Evolutionary conservation across 768 basidiomycete genomes (phyloP).

Genomic region (Leucocoprinus leucothites): DNA sequence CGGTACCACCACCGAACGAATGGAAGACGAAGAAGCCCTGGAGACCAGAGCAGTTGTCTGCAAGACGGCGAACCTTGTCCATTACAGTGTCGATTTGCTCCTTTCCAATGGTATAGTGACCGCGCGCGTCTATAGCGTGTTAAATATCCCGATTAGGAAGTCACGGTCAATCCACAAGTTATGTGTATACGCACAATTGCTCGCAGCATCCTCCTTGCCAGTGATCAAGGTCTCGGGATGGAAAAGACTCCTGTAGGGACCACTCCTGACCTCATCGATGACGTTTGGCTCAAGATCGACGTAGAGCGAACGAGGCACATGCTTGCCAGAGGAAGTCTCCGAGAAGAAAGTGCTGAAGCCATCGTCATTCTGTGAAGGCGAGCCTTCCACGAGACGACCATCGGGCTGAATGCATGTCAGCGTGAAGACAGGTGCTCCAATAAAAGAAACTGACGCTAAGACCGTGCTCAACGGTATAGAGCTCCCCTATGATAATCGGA

Average conservation of each 20-base stretch:
- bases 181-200: constrained; percentile 72
- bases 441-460: constrained; percentile 68
- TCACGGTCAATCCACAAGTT: background rate
- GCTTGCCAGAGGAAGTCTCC: constrained; percentile 94
- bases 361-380: constrained; percentile 72
- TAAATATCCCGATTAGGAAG: constrained; percentile 7
- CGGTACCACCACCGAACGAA: constrained; percentile 99
- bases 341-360: constrained; percentile 99
- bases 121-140: constrained; percentile 77
- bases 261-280: constrained; percentile 95
- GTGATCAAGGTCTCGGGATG: constrained; percentile 98
- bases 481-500: constrained; percentile 71
- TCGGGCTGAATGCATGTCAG: constrained; percentile 66
- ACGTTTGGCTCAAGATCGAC: constrained; percentile 97
- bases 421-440: constrained; percentile 11
- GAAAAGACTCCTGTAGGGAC: constrained; percentile 95
- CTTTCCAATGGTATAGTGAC: constrained; percentile 98
- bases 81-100: constrained; percentile 96
- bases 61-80: constrained; percentile 95
- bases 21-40: constrained; percentile 99
- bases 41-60: constrained; percentile 96
- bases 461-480: constrained; percentile 98
- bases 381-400: constrained; percentile 81
- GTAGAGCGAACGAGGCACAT: constrained; percentile 97
- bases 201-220: constrained; percentile 99